Percentiles rank a stretch among this genome's conserved stretches.
These are phyloP conservation scores for Exsudoporus frostii DNA, from an alignment of 768 basidiomycete species.

Conservation along the genomic window DNA sequence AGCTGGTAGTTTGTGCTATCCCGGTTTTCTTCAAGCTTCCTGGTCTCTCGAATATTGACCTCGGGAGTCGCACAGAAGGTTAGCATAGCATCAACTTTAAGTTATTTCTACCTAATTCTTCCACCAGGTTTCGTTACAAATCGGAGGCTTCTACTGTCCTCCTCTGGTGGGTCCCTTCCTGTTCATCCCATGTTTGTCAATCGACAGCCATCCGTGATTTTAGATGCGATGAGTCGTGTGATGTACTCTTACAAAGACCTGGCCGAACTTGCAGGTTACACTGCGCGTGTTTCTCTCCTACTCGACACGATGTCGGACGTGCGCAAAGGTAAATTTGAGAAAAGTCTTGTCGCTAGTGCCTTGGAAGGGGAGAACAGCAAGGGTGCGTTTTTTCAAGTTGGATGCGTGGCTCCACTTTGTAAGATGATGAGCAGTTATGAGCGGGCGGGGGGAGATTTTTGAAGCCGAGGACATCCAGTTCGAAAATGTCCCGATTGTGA, in stretches of 20 bases:
- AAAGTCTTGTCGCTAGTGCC: slow-evolving; percentile 77
- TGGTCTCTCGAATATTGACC: slow-evolving; percentile 60
- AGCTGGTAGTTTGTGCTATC: slow-evolving; percentile 87
- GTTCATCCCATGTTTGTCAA: not conserved
- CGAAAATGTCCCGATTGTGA: slow-evolving; percentile 91
- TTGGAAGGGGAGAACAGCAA: slow-evolving; percentile 68
- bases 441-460: slow-evolving; percentile 73
- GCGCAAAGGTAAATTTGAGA: slow-evolving; percentile 80
- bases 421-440: slow-evolving; percentile 54
- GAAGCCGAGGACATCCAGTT: slow-evolving; percentile 90
- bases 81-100: not conserved
- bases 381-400: slow-evolving; percentile 54
- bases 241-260: slow-evolving; percentile 99
- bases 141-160: slow-evolving; percentile 80
- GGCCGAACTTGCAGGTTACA: slow-evolving; percentile 93
- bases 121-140: slow-evolving; percentile 92
- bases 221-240: slow-evolving; percentile 91
- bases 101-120: not conserved
- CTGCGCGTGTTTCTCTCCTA: slow-evolving; percentile 82
- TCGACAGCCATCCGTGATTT: slow-evolving; percentile 1
- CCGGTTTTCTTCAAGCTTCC: slow-evolving; percentile 90
- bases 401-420: not conserved
- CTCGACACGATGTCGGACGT: slow-evolving; percentile 91
- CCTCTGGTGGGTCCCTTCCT: slow-evolving; percentile 54
- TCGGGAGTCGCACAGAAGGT: slow-evolving; percentile 92